phyloP scores from a whole-genome alignment of 306 rosid genomes.

The Cicer pinnatifidum region DNA sequence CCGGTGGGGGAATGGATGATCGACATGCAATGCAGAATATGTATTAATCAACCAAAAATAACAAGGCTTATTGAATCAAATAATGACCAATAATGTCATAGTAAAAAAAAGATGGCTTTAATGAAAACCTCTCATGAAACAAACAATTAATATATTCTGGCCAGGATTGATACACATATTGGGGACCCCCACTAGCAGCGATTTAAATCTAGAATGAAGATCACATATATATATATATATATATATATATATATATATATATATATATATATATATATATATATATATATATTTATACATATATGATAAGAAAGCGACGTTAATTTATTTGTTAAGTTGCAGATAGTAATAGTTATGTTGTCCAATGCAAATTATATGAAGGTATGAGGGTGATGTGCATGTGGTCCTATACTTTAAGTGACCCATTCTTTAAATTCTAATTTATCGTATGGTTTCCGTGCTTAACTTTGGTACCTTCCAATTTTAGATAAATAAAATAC shows the following conservation, averaged over 20 bases:
- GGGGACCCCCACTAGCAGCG: neutral
- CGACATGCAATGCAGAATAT: neutral
- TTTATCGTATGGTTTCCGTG: slow-evolving; percentile 1
- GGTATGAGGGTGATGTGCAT: neutral
- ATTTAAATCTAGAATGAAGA: neutral
- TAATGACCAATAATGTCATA: neutral
- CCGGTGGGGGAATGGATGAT: neutral
- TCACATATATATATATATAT: neutral
- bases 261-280: neutral
- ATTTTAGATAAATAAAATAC: neutral
- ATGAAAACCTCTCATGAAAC: neutral
- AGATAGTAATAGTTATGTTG: neutral
- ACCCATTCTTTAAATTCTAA: neutral
- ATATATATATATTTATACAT: neutral
- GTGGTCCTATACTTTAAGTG: slow-evolving; percentile 1
- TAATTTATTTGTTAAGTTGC: neutral
- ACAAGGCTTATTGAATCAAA: neutral
- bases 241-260: neutral
- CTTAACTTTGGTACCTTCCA: neutral
- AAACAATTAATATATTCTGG: neutral
- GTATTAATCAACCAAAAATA: neutral
- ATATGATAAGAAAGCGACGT: neutral
- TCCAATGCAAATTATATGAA: slow-evolving; percentile 7
- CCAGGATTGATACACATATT: neutral
- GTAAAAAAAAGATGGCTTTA: neutral